These are phyloP conservation scores for Cytidiella melzeri DNA, from an alignment of 768 basidiomycete species.

Conservation along the genomic window DNA sequence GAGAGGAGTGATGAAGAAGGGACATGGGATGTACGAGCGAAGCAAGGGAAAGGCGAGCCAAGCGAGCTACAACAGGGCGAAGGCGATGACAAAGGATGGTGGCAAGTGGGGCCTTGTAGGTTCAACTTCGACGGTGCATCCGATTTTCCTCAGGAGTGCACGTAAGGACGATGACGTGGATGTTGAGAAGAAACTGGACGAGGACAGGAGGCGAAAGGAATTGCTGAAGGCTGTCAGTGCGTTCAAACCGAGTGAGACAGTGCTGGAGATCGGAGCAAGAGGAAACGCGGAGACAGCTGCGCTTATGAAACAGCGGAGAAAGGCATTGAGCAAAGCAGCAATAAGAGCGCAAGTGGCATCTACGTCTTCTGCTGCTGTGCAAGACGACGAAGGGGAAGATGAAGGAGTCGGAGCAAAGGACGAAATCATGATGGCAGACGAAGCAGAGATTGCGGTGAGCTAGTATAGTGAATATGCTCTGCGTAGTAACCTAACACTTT, in stretches of 20 bases:
- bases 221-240: conserved; percentile 72
- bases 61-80: conserved; percentile 83
- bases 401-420: conserved; percentile 16
- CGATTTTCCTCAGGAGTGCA: conserved; percentile 62
- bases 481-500: neutral
- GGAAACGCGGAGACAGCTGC: conserved; percentile 53
- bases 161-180: conserved; percentile 24
- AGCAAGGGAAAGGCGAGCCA: conserved; percentile 86
- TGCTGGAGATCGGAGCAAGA: conserved; percentile 82
- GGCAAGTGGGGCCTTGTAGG: conserved; percentile 62
- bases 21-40: conserved; percentile 91
- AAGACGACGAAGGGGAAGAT: conserved; percentile 29
- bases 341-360: conserved; percentile 37
- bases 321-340: conserved; percentile 62
- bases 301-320: conserved; percentile 86
- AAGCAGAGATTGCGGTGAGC: conserved; percentile 68
- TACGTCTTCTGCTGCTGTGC: conserved; percentile 28
- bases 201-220: conserved; percentile 53
- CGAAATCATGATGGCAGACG: conserved; percentile 67
- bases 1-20: conserved; percentile 79
- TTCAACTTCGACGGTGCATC: conserved; percentile 52
- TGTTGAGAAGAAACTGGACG: conserved; percentile 30
- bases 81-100: conserved; percentile 67
- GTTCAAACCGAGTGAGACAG: conserved; percentile 84
- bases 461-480: neutral